Conservation (phyloP, 352 stramenopile species). For the Globisporangium parvum region DNA sequence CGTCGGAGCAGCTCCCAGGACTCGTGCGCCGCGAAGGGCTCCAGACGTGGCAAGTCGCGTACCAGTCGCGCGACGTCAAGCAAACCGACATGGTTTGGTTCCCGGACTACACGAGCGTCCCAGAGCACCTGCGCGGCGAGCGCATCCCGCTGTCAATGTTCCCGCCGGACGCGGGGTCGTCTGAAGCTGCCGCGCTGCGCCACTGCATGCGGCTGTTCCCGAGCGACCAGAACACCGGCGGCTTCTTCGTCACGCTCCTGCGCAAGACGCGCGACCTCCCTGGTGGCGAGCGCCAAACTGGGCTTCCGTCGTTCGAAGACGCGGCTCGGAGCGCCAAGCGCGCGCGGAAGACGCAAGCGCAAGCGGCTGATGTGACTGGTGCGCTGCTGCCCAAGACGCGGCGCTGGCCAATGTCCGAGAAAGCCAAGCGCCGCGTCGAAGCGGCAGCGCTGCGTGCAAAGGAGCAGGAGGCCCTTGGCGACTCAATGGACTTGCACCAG, state of each 20-base stretch:
- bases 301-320: conserved; percentile 41
- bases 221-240: conserved; percentile 96
- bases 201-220: conserved; percentile 92
- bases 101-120: conserved; percentile 42
- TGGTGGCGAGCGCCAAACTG: conserved; percentile 25
- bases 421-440: conserved; percentile 19
- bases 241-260: conserved; percentile 97
- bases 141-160: conserved; percentile 80
- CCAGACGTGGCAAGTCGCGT: conserved; percentile 57
- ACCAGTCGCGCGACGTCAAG: conserved; percentile 43
- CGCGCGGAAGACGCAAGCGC: conserved; percentile 17
- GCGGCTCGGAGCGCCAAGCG: conserved; percentile 9
- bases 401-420: conserved; percentile 31
- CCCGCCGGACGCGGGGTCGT: conserved; percentile 57
- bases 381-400: conserved; percentile 23
- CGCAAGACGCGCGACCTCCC: conserved; percentile 57
- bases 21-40: conserved; percentile 43
- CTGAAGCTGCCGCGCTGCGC: conserved; percentile 44
- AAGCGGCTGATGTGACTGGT: conserved; percentile 18
- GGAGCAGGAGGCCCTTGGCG: conserved; percentile 15
- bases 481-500: conserved; percentile 22
- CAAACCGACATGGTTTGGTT: conserved; percentile 42
- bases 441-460: conserved; percentile 1
- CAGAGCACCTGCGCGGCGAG: conserved; percentile 45
- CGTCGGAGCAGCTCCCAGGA: conserved; percentile 35